Base-by-base conservation (phyloP, 2,329 filamentous ascomycete genomes). In the Aureobasidium sp. region DNA sequence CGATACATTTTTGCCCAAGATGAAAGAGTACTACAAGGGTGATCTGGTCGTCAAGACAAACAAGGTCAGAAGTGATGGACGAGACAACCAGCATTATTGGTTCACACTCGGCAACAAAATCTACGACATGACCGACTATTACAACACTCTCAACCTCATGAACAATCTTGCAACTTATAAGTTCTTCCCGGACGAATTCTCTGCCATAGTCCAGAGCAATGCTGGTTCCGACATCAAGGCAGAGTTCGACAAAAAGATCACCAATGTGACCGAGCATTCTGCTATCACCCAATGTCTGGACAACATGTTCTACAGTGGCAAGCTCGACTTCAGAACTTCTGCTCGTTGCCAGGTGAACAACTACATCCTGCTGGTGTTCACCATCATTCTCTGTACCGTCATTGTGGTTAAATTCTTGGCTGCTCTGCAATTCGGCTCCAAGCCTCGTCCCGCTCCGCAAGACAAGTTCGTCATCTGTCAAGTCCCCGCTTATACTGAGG, bases 391-490 rank as follows among this genome's bases (percentile, higher is more conserved):
- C 59, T 91, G 88, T 71, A 64, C 82, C 0, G 89, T 97, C 64
- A 92, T 97, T 66, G 71, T 86, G 55, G 77, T 89, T 76, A 99
- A 97, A 75, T 99, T 99, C 77, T 74, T 99, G 70, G 86, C 94
- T 58, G 94, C 94, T 13, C 81, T 99, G 45, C 94, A 97, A 70
- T 90, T 99, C 64, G 92, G 93, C 49, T 91, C 91, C 5, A 97
- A 97, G 78, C 85, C 90, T 63, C 87, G 90, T 21, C 94, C 94
- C 3, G 83, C 89, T 6, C 89, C 91, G 41, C 94, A 97, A 74
- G 94, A 99, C 75, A 99, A 97, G 73, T 99, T 99, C 69, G 92
- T 99, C 68, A 97, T 99, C 67, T 97, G 94, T 75, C 91, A 97
- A 74, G 91, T 99, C 36, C 94, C 94, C 10, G 94, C 94, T 5